Percentiles rank a stretch among this genome's conserved stretches.
Evolutionary conservation across 176 grass and related monocot species (phyloP).

Genomic region (Paspalum notatum): DNA sequence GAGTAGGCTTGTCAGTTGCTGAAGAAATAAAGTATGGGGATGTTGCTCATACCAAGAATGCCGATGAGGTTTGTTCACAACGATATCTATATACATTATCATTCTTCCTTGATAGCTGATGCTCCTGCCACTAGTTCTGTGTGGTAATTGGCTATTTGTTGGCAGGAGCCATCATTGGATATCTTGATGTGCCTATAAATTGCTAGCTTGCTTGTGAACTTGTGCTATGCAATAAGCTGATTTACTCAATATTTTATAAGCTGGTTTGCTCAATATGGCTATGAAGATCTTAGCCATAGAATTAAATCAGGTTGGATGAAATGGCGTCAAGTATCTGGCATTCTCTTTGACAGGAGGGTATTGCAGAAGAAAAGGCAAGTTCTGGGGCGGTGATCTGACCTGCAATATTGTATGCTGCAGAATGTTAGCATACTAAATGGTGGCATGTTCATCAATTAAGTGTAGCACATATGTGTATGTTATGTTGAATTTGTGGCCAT

Average conservation of each 20-base stretch:
- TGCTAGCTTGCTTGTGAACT: not conserved
- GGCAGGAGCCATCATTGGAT: conserved; percentile 17
- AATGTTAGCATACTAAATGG: too few relatives aligned
- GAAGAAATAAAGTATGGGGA: conserved; percentile 78
- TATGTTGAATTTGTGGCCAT: too few relatives aligned
- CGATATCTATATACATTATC: conserved; percentile 31
- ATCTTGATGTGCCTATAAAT: conserved; percentile 22
- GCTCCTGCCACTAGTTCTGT: conserved; percentile 2
- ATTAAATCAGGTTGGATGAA: too few relatives aligned
- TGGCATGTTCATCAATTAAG: too few relatives aligned
- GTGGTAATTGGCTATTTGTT: conserved; percentile 14
- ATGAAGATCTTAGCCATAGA: too few relatives aligned
- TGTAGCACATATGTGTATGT: too few relatives aligned
- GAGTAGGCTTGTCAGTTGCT: conserved; percentile 79
- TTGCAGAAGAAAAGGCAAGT: too few relatives aligned
- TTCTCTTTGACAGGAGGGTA: too few relatives aligned
- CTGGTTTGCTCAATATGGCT: too few relatives aligned
- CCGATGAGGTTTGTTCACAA: conserved; percentile 65
- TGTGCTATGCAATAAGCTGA: not conserved
- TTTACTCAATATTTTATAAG: not conserved
- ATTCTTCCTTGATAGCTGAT: conserved; percentile 26
- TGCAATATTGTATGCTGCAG: too few relatives aligned
- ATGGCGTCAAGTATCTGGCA: too few relatives aligned
- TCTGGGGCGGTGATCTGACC: too few relatives aligned
- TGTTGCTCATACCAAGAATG: conserved; percentile 51